Base-by-base conservation (phyloP, 1,284 basidiomycete genomes). In the Hemileia vastatrix region DNA sequence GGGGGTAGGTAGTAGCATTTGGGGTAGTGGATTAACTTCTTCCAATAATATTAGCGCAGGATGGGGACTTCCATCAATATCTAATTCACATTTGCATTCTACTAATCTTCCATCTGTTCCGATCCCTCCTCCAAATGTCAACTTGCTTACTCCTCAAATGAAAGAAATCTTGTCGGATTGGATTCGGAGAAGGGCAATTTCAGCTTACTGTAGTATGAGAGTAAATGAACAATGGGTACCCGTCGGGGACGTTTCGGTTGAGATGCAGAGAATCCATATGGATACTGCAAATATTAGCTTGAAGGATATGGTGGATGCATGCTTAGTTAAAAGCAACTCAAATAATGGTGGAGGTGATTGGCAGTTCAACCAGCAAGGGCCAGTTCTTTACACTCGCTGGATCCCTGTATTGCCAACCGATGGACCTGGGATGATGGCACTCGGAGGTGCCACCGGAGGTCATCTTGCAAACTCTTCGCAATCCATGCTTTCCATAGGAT, bases 261-360 rank as follows among this genome's bases (percentile, higher is more conserved):
- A 59, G 36, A 59, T 59, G 57, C 57, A 59, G 53, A 33, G 57
- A 27, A 59, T 59, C 19, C 57, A 59, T 31, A n/a, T 43, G 5
- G 57, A 59, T 40, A 59, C 57, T 8, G 19, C 45, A 5, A 59
- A 45, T 53, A 50, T 59, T 36, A 43, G 49, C 18, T 53, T 59
- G 43, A 59, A 59, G 24, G 57, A 59, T 53, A 59, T 59, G 57
- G 57, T 59, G 13, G 57, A 59, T 59, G 57, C 57, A 18, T 59
- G 57, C 45, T 27, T 59, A 4, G 43, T 59, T 23, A 59, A 59
- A 31, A 23, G 57, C 13, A 59, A 59, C 23, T 23, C 53, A 27
- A 31, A 59, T 44, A 59, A 59, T 32, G 57, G 57, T 4, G 57
- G 57, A 21, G 57, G 57, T 36, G 57, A 59, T 59, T 59, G 57